phyloP scores from a whole-genome alignment of 2,329 filamentous ascomycete species.

The Colletotrichum salicis region DNA sequence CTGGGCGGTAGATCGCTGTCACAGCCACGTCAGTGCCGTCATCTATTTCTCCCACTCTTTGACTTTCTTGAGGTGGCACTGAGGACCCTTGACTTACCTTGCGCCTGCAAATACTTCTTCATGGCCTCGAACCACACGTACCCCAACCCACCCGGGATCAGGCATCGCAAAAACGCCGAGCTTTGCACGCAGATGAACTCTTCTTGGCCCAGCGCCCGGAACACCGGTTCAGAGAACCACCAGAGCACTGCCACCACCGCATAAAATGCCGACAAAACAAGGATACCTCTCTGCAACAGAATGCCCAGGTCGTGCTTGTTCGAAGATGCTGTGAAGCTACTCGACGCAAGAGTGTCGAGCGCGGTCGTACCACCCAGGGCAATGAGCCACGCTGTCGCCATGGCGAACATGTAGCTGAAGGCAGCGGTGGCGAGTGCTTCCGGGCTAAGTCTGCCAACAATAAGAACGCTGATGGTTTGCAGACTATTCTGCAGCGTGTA shows the following conservation, averaged over 20 bases:
- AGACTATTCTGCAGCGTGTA: conserved; percentile 88
- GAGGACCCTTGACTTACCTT: conserved; percentile 66
- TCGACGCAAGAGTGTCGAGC: conserved; percentile 85
- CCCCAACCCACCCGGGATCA: conserved; percentile 84
- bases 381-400: conserved; percentile 88
- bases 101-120: conserved; percentile 90
- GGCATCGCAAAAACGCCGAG: conserved; percentile 75
- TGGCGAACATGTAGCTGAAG: conserved; percentile 94
- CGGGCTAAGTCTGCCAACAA: conserved; percentile 82
- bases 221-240: conserved; percentile 79
- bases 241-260: conserved; percentile 78
- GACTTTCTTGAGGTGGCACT: neutral
- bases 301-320: conserved; percentile 83
- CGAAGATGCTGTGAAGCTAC: conserved; percentile 82
- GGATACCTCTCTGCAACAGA: conserved; percentile 78
- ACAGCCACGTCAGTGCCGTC: neutral
- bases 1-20: conserved; percentile 77
- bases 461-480: conserved; percentile 83
- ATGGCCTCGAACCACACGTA: conserved; percentile 89
- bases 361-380: conserved; percentile 87
- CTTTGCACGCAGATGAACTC: conserved; percentile 80
- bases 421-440: conserved; percentile 84
- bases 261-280: conserved; percentile 80
- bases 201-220: conserved; percentile 80
- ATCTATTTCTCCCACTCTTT: conserved; percentile 9